These are phyloP conservation scores for Dionaea muscipula DNA, from an alignment of 179 eudicot genomes.

Conservation along the genomic window DNA sequence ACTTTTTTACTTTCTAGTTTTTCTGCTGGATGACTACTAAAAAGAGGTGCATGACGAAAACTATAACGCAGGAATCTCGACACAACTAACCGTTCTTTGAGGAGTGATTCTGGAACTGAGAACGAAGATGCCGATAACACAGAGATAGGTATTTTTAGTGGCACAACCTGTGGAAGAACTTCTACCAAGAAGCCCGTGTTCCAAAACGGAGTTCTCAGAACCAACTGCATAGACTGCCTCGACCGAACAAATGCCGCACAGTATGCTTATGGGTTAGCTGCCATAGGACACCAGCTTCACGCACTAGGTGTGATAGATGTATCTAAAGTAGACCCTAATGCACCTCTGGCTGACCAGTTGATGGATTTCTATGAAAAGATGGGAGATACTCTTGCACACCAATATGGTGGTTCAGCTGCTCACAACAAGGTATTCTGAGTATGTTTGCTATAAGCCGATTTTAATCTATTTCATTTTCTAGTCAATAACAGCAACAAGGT, in stretches of 20 bases:
- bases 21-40: neutral
- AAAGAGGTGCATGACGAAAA: conserved; percentile 1
- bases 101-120: conserved; percentile 19
- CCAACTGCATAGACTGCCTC: conserved; percentile 89
- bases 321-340: conserved; percentile 52
- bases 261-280: conserved; percentile 75
- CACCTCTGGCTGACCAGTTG: conserved; percentile 52
- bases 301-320: conserved; percentile 44
- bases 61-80: conserved; percentile 28
- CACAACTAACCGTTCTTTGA: conserved; percentile 12
- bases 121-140: conserved; percentile 24
- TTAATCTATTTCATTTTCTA: no score
- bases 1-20: neutral
- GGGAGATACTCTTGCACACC: conserved; percentile 95
- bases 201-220: conserved; percentile 75
- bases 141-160: conserved; percentile 21
- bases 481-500: neutral
- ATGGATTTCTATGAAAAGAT: conserved; percentile 74
- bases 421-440: conserved; percentile 62
- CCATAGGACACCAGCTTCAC: conserved; percentile 66
- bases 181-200: conserved; percentile 31
- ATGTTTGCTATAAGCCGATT: no score
- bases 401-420: conserved; percentile 93
- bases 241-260: conserved; percentile 95
- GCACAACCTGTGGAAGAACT: conserved; percentile 18